phyloP scores from a whole-genome alignment of 2,329 filamentous ascomycete genomes.

The Alternaria sp. region DNA sequence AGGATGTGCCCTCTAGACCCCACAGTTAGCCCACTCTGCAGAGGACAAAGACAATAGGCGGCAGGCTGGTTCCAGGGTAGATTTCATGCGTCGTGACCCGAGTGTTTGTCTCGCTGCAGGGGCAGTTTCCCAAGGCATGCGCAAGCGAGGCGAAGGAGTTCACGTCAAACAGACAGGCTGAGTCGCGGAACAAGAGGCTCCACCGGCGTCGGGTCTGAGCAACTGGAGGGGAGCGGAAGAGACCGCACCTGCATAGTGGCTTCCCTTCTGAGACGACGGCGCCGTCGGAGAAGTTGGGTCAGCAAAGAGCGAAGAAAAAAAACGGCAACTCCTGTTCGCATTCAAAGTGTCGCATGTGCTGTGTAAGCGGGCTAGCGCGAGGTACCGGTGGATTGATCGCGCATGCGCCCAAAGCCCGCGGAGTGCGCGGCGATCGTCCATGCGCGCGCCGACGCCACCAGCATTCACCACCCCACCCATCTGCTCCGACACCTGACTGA shows the following conservation, averaged over 20 bases:
- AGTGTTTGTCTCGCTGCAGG: conserved; percentile 21
- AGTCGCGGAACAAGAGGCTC: conserved; percentile 16
- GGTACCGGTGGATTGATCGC: not conserved
- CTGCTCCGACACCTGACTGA: conserved; percentile 11
- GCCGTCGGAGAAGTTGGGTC: conserved; percentile 10
- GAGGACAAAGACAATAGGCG: conserved; percentile 18
- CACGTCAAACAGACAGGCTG: conserved; percentile 30
- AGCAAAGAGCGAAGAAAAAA: not conserved
- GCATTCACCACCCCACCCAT: conserved; percentile 17
- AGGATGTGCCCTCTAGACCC: conserved; percentile 12
- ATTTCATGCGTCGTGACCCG: conserved; percentile 31
- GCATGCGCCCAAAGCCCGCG: not conserved
- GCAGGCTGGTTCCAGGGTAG: conserved; percentile 26
- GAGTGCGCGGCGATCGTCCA: not conserved
- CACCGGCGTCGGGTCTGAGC: conserved; percentile 9
- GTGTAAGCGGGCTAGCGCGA: conserved; percentile 5
- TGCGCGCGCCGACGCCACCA: conserved; percentile 9
- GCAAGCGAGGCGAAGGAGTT: conserved; percentile 30
- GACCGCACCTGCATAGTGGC: conserved; percentile 27
- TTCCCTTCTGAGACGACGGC: conserved; percentile 29
- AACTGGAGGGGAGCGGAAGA: conserved; percentile 24
- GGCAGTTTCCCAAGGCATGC: conserved; percentile 24
- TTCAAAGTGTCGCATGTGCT: not conserved
- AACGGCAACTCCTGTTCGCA: conserved; percentile 2
- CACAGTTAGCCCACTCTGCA: conserved; percentile 7